Evolutionary conservation across 371 early-diverging fungal species (phyloP).

Genomic region (Mortierella sp.): DNA sequence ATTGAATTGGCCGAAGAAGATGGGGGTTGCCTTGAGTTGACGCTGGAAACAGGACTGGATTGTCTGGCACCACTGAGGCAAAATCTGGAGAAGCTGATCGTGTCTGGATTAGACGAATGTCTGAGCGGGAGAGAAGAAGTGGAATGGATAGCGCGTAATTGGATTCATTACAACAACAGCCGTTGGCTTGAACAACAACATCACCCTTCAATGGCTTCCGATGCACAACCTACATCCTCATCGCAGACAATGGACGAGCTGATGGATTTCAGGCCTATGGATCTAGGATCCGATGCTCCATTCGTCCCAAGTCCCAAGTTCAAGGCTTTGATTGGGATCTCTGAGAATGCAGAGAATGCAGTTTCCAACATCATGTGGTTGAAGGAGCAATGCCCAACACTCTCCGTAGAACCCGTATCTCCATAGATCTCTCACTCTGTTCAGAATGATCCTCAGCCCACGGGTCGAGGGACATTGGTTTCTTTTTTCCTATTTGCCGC

Average conservation of each 20-base stretch:
- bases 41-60: conserved; percentile 16
- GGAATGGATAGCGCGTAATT: conserved; percentile 27
- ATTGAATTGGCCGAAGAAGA: too few species aligned
- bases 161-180: conserved; percentile 8
- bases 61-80: conserved; percentile 5
- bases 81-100: conserved; percentile 9
- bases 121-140: conserved; percentile 8
- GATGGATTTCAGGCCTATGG: too few species aligned
- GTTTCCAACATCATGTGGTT: not conserved
- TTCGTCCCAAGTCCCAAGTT: conserved; percentile 2
- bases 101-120: conserved; percentile 14
- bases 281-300: too few species aligned
- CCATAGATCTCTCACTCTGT: too few species aligned
- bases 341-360: not conserved
- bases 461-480: too few species aligned
- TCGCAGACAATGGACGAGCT: too few species aligned
- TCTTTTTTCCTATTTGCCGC: too few species aligned
- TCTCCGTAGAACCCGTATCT: too few species aligned
- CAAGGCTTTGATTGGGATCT: conserved; percentile 5
- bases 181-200: not conserved
- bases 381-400: not conserved
- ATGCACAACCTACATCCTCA: not conserved
- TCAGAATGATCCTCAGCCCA: too few species aligned
- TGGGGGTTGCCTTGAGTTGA: conserved; percentile 15
- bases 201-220: not conserved